Evolutionary conservation across 225 moss, liverwort and hornwort genomes (phyloP).

Genomic region (Thuidium tamariscinum): DNA sequence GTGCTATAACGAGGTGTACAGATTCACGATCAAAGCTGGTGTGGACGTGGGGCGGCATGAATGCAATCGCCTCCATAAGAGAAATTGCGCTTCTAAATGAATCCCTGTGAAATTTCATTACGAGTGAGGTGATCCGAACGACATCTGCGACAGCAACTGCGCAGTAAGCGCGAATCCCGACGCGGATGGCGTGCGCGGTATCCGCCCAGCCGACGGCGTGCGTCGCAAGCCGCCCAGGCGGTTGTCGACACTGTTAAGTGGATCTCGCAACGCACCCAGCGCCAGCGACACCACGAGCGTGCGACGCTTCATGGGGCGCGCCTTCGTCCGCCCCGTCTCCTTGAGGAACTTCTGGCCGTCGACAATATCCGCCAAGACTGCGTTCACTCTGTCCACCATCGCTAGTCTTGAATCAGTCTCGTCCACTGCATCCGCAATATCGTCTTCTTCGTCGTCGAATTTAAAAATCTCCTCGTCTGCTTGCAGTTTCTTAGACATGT

Average conservation of each 20-base stretch:
- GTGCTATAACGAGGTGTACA: background rate
- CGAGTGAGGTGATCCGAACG: slow-evolving; percentile 7
- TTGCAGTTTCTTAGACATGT: background rate
- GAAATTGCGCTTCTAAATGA: no score
- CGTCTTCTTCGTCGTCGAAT: background rate
- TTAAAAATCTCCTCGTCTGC: background rate
- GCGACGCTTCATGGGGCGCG: slow-evolving; percentile 29
- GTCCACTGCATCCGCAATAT: background rate
- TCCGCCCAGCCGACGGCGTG: background rate
- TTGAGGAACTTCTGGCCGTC: slow-evolving; percentile 17
- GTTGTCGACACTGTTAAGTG: background rate
- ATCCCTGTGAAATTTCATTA: no score
- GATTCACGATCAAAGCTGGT: background rate
- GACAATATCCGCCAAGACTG: slow-evolving; percentile 19
- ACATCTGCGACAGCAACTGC: slow-evolving; percentile 14
- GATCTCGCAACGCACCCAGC: background rate
- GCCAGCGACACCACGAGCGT: slow-evolving; percentile 22
- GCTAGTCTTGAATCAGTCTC: background rate
- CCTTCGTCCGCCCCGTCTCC: slow-evolving; percentile 19
- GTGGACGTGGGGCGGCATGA: background rate
- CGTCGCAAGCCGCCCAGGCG: background rate
- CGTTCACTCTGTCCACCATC: slow-evolving; percentile 19
- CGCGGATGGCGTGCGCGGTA: background rate
- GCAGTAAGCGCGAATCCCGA: slow-evolving; percentile 4
- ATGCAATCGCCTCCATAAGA: background rate